phyloP scores from a whole-genome alignment of 805 yeast species.

The Dipodascus albidus region DNA sequence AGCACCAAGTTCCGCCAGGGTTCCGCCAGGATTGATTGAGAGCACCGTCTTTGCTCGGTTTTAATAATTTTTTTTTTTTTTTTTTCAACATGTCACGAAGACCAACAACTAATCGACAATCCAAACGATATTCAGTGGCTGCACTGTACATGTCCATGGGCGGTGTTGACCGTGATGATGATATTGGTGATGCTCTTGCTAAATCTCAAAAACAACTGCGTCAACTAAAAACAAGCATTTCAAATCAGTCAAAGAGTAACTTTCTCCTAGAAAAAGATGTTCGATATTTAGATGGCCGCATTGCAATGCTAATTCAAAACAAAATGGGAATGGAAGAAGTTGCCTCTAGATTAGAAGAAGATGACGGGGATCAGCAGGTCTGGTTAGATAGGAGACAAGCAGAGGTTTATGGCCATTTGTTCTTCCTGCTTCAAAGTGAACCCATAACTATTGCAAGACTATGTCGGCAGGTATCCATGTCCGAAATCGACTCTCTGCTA shows the following conservation, averaged over 20 bases:
- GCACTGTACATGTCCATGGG: constrained; percentile 26
- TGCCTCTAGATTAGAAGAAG: constrained; percentile 21
- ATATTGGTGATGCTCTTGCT: constrained; percentile 25
- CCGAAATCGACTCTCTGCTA: constrained; percentile 28
- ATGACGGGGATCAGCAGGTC: constrained; percentile 13
- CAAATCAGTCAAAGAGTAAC: constrained; percentile 27
- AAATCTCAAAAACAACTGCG: constrained; percentile 23
- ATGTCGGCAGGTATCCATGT: constrained; percentile 23
- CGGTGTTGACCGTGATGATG: constrained; percentile 25
- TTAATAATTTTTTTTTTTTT: not conserved
- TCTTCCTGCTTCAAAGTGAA: constrained; percentile 28
- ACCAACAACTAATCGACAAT: constrained; percentile 15
- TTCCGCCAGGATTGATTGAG: too few species aligned
- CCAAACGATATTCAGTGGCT: constrained; percentile 26
- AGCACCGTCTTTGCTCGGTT: not conserved
- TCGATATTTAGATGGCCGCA: constrained; percentile 27
- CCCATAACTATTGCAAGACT: constrained; percentile 27
- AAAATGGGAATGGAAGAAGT: constrained; percentile 27
- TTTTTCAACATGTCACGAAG: not conserved
- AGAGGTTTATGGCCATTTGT: constrained; percentile 25
- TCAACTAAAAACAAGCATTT: constrained; percentile 24
- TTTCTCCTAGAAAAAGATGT: constrained; percentile 29
- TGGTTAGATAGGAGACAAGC: constrained; percentile 23
- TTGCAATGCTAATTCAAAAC: constrained; percentile 29
- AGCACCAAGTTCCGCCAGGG: too few species aligned